Percentiles rank a stretch among this genome's conserved stretches.
Conservation (phyloP, 345 rosid genomes). For the Eucalyptus lansdowneana region DNA sequence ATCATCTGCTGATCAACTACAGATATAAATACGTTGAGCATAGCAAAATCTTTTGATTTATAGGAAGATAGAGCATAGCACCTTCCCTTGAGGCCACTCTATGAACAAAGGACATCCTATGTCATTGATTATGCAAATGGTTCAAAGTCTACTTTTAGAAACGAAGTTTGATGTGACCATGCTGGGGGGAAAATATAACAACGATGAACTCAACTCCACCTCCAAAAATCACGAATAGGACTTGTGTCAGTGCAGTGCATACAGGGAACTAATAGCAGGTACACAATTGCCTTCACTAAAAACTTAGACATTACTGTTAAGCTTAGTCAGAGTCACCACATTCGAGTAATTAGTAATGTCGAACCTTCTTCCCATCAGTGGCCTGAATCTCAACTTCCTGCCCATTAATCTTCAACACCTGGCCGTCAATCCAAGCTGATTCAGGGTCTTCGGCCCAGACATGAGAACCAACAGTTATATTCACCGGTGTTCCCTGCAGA, state of each 20-base stretch:
- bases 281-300: neutral
- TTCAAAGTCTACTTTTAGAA: neutral
- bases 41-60: neutral
- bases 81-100: neutral
- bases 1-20: neutral
- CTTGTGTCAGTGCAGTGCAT: neutral
- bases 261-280: neutral
- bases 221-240: neutral
- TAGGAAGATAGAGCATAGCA: neutral
- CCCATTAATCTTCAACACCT: conserved; percentile 58
- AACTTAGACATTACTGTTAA: neutral
- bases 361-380: conserved; percentile 52
- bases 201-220: neutral
- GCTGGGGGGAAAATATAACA: neutral
- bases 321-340: neutral
- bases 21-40: neutral
- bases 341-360: neutral
- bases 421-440: conserved; percentile 72
- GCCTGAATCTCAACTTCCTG: conserved; percentile 36
- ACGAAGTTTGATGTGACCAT: neutral
- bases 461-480: conserved; percentile 83
- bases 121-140: neutral
- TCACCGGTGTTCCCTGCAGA: conserved; percentile 70
- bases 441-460: conserved; percentile 83
- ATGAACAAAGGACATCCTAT: neutral